Evolutionary conservation across 768 basidiomycete genomes (phyloP).

Genomic region (Xerocomus spinulosus): DNA sequence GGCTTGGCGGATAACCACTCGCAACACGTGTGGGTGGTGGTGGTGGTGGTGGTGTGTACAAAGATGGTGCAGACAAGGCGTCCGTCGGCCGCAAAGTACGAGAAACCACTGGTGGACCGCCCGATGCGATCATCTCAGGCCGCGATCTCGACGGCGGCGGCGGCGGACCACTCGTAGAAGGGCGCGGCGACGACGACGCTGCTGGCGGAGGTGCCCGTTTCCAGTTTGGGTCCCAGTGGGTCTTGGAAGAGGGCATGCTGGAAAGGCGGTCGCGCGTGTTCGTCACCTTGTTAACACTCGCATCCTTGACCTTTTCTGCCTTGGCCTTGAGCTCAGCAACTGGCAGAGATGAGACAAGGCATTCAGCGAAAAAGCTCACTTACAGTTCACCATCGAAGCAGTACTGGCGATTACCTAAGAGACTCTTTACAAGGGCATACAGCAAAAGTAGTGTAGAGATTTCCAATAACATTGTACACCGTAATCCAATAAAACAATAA

Average conservation of each 20-base stretch:
- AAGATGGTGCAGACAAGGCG: constrained; percentile 9
- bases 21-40: constrained; percentile 28
- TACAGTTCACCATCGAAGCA: constrained; percentile 27
- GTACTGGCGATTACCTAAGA: neutral
- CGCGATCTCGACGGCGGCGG: constrained; percentile 35
- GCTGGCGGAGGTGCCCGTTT: constrained; percentile 47
- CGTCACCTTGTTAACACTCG: constrained; percentile 46
- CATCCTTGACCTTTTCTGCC: constrained; percentile 58
- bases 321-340: constrained; percentile 66
- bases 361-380: constrained; percentile 10
- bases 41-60: constrained; percentile 16
- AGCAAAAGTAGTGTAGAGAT: neutral
- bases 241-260: constrained; percentile 57
- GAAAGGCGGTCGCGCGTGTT: constrained; percentile 51
- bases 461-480: too few species aligned
- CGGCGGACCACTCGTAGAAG: constrained; percentile 16
- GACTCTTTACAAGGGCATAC: too few species aligned
- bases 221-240: constrained; percentile 58
- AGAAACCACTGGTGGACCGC: constrained; percentile 6
- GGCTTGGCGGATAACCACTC: constrained; percentile 23
- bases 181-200: neutral
- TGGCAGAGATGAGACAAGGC: constrained; percentile 19
- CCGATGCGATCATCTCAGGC: constrained; percentile 9
- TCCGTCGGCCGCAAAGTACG: constrained; percentile 13
- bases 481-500: too few species aligned